Evolutionary conservation across 441 rosid genomes (phyloP).

Genomic region (Jatropha podagrica): DNA sequence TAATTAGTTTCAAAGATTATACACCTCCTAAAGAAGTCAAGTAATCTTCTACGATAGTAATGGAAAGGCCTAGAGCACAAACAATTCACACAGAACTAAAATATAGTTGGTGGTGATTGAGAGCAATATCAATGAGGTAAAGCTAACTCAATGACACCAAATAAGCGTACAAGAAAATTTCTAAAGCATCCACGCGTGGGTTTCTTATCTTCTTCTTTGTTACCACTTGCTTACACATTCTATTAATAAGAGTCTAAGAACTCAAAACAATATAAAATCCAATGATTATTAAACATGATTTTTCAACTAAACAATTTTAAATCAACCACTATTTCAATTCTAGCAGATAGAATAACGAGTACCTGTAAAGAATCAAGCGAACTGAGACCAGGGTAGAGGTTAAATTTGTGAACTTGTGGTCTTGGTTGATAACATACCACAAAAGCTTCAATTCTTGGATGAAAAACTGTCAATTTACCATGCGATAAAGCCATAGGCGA

Average conservation of each 20-base stretch:
- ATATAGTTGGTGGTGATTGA: neutral
- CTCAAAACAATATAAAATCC: no score
- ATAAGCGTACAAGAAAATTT: neutral
- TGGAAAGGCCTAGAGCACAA: neutral
- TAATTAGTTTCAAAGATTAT: neutral
- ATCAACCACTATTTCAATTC: neutral
- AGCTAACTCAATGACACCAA: neutral
- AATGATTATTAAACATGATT: no score
- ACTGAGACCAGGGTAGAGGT: slow-evolving; percentile 28
- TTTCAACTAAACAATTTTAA: neutral
- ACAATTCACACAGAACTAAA: neutral
- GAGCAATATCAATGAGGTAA: neutral
- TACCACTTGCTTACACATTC: neutral
- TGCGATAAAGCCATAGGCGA: slow-evolving; percentile 20
- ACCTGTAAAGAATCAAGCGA: slow-evolving; percentile 59
- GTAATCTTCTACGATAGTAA: neutral
- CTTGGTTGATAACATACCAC: slow-evolving; percentile 25
- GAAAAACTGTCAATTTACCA: slow-evolving; percentile 7
- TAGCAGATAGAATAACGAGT: neutral
- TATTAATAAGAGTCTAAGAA: neutral
- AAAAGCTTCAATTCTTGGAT: slow-evolving; percentile 19
- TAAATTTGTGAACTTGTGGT: slow-evolving; percentile 30
- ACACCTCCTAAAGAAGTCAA: neutral
- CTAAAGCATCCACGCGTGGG: neutral
- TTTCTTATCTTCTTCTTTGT: neutral